These are phyloP conservation scores for Yueomyces sp. DNA, from an alignment of 805 yeast genomes.

Conservation along the genomic window DNA sequence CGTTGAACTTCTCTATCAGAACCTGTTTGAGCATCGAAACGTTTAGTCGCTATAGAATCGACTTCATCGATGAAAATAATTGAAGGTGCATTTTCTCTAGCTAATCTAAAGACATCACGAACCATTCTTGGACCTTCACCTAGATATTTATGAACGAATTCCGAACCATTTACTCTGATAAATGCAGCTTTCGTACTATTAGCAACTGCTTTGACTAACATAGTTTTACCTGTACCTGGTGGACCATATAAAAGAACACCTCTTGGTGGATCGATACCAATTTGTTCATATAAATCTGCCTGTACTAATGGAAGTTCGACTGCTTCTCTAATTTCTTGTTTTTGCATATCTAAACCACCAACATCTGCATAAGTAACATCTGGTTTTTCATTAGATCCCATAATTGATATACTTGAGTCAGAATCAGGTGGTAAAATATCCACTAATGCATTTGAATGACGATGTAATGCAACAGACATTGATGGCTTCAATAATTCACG, in stretches of 20 bases:
- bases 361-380: slow-evolving; percentile 93
- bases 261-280: slow-evolving; percentile 98
- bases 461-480: slow-evolving; percentile 91
- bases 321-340: slow-evolving; percentile 97
- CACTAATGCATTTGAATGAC: slow-evolving; percentile 95
- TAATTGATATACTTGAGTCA: slow-evolving; percentile 87
- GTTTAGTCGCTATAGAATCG: slow-evolving; percentile 97
- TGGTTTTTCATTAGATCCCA: slow-evolving; percentile 87
- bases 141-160: slow-evolving; percentile 91
- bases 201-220: slow-evolving; percentile 98
- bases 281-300: slow-evolving; percentile 89
- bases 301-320: slow-evolving; percentile 94
- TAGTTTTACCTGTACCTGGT: slow-evolving; percentile 98
- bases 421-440: slow-evolving; percentile 98
- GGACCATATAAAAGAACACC: slow-evolving; percentile 98
- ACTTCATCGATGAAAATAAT: slow-evolving; percentile 97
- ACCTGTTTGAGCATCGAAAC: slow-evolving; percentile 99
- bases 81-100: slow-evolving; percentile 94
- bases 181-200: slow-evolving; percentile 91
- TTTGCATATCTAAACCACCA: slow-evolving; percentile 98
- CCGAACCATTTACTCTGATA: slow-evolving; percentile 95
- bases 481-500: slow-evolving; percentile 90
- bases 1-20: slow-evolving; percentile 99
- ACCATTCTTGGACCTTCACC: slow-evolving; percentile 99
- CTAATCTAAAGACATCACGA: slow-evolving; percentile 92